phyloP scores from a whole-genome alignment of 2,329 filamentous ascomycete genomes.

The Pseudogymnoascus sp. region DNA sequence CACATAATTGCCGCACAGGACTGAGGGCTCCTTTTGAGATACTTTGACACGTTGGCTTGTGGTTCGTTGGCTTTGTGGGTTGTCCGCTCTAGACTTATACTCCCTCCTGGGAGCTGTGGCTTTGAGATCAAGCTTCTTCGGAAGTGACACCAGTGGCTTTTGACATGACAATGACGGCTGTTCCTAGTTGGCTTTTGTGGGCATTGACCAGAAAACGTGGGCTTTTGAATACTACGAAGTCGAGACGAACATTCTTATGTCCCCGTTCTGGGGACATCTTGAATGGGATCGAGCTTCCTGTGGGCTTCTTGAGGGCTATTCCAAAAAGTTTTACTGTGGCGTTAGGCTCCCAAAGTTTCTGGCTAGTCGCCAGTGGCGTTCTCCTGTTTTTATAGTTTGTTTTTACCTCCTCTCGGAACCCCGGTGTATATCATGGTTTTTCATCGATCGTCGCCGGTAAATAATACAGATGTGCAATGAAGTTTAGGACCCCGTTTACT shows the following conservation, averaged over 20 bases:
- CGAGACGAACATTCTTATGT: slow-evolving; percentile 27
- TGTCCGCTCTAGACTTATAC: slow-evolving; percentile 31
- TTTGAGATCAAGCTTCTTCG: slow-evolving; percentile 24
- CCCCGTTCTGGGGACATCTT: slow-evolving; percentile 17
- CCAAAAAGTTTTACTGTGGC: slow-evolving; percentile 15
- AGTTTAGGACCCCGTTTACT: slow-evolving; percentile 2
- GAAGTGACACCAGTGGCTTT: slow-evolving; percentile 20
- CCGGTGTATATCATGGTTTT: slow-evolving; percentile 6
- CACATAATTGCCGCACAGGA: slow-evolving; percentile 20
- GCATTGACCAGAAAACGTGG: slow-evolving; percentile 21
- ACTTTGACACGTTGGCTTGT: slow-evolving; percentile 20
- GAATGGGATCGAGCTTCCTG: slow-evolving; percentile 28
- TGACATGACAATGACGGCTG: slow-evolving; percentile 23
- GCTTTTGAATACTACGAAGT: slow-evolving; percentile 27
- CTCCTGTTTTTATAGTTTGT: background rate
- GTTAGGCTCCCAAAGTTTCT: slow-evolving; percentile 4
- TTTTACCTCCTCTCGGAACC: background rate
- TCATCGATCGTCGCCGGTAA: slow-evolving; percentile 6
- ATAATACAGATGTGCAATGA: slow-evolving; percentile 6
- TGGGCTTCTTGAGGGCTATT: slow-evolving; percentile 23
- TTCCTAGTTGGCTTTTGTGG: slow-evolving; percentile 18
- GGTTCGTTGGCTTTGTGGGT: slow-evolving; percentile 30
- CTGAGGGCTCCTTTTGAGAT: slow-evolving; percentile 14
- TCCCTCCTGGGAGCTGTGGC: slow-evolving; percentile 27
- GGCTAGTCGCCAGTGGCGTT: slow-evolving; percentile 9